Conservation (phyloP, 2,329 filamentous ascomycete species). For the Aureobasidium leucospermi region DNA sequence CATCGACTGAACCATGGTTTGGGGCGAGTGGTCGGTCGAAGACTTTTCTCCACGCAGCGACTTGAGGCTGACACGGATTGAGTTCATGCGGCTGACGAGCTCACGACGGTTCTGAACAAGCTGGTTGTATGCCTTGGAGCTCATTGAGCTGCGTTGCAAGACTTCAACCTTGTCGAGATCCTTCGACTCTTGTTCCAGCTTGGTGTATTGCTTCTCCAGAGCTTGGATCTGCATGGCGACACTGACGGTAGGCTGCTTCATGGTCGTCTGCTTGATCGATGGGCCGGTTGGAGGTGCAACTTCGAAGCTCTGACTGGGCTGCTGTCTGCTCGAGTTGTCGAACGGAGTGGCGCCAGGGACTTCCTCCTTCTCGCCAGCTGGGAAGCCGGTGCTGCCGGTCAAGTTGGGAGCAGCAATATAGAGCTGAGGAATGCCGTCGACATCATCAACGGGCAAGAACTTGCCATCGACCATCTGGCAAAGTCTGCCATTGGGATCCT, state of each 20-base stretch:
- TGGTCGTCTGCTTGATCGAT: background rate
- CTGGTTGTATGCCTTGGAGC: constrained; percentile 23
- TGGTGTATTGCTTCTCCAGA: constrained; percentile 30
- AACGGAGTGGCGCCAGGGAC: constrained; percentile 15
- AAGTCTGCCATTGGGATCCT: constrained; percentile 28
- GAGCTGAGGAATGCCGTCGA: constrained; percentile 28
- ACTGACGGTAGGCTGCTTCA: constrained; percentile 21
- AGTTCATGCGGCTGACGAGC: constrained; percentile 27
- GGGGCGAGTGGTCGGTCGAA: background rate
- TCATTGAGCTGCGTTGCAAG: constrained; percentile 27
- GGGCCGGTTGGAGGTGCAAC: constrained; percentile 4
- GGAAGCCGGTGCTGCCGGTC: constrained; percentile 18
- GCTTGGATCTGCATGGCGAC: constrained; percentile 26
- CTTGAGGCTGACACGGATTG: constrained; percentile 29
- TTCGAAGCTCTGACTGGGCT: background rate
- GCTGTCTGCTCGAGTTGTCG: constrained; percentile 2
- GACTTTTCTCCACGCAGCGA: constrained; percentile 21
- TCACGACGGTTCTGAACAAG: constrained; percentile 28
- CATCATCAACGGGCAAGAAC: constrained; percentile 27
- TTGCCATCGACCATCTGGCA: constrained; percentile 32
- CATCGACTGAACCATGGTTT: background rate
- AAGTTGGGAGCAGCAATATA: constrained; percentile 32
- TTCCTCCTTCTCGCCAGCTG: constrained; percentile 13
- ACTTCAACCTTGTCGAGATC: constrained; percentile 32
- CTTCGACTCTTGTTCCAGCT: constrained; percentile 29